Conservation (phyloP, 1,139 yeast genomes). For the Kodamaea suecica region DNA sequence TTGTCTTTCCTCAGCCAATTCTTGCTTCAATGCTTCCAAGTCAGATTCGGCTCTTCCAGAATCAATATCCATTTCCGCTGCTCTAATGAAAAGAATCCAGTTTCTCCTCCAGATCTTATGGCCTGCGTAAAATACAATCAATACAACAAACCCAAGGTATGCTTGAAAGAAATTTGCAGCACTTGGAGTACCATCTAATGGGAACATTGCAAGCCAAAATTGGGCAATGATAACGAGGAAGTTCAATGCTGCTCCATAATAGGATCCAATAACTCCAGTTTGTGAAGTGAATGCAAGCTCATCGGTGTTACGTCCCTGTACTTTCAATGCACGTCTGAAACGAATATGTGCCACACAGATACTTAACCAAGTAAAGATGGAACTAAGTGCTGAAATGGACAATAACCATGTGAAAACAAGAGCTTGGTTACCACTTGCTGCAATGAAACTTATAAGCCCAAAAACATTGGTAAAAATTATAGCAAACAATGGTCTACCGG, state of each 20-base stretch:
- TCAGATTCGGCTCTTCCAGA: slow-evolving; percentile 70
- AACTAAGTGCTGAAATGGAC: slow-evolving; percentile 38
- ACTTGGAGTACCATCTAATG: slow-evolving; percentile 33
- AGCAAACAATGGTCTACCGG: slow-evolving; percentile 31
- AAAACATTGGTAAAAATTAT: slow-evolving; percentile 27
- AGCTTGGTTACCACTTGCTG: slow-evolving; percentile 33
- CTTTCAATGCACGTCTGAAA: slow-evolving; percentile 33
- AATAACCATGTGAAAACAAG: slow-evolving; percentile 37
- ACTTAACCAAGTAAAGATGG: slow-evolving; percentile 41
- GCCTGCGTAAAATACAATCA: slow-evolving; percentile 35
- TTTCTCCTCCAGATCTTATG: slow-evolving; percentile 43
- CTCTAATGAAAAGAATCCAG: slow-evolving; percentile 38
- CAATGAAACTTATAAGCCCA: slow-evolving; percentile 28
- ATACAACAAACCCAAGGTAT: slow-evolving; percentile 38
- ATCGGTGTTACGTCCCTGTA: slow-evolving; percentile 38
- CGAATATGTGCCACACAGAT: slow-evolving; percentile 37
- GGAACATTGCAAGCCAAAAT: slow-evolving; percentile 44
- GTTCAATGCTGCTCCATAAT: slow-evolving; percentile 46
- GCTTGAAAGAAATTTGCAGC: slow-evolving; percentile 35
- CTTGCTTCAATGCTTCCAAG: slow-evolving; percentile 62
- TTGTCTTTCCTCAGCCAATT: slow-evolving; percentile 60
- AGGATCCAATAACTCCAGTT: slow-evolving; percentile 54
- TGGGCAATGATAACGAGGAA: slow-evolving; percentile 53
- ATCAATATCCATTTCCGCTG: slow-evolving; percentile 59
- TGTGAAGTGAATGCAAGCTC: slow-evolving; percentile 56